Evolutionary conservation across 441 rosid species (phyloP).

Genomic region (Populus hybrid): DNA sequence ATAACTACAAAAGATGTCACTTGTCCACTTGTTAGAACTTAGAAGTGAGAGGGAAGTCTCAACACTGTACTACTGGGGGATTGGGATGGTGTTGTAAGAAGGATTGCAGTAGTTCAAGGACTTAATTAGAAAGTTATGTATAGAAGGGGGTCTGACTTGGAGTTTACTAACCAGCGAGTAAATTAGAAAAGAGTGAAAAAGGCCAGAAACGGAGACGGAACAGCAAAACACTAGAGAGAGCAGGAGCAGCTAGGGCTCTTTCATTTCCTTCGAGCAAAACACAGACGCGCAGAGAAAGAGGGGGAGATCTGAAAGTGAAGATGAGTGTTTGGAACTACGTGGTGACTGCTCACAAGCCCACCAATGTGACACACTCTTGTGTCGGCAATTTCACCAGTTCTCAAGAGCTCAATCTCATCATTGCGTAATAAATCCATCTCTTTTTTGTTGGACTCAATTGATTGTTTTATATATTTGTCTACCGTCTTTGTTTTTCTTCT

Average conservation of each 20-base stretch:
- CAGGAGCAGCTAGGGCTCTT: conserved; percentile 6
- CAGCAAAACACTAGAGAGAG: neutral
- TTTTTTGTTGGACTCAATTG: neutral
- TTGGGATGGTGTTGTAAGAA: too few species aligned
- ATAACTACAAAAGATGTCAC: too few species aligned
- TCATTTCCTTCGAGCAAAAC: neutral
- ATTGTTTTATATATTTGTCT: neutral
- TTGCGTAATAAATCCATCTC: conserved; percentile 48
- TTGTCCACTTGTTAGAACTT: too few species aligned
- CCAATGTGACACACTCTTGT: conserved; percentile 92
- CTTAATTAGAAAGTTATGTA: neutral
- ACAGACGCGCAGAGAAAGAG: neutral
- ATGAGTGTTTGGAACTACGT: conserved; percentile 98
- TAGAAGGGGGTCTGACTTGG: neutral
- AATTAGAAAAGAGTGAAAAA: neutral
- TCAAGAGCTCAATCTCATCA: conserved; percentile 92
- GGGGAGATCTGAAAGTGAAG: neutral
- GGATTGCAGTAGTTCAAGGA: neutral
- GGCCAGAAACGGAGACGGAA: neutral
- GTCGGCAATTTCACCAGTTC: conserved; percentile 98
- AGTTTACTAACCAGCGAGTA: neutral
- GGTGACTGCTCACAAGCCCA: conserved; percentile 98
- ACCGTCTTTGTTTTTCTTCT: neutral
- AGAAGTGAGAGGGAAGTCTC: too few species aligned
- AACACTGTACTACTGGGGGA: too few species aligned